Evolutionary conservation across 2,329 filamentous ascomycete species (phyloP).

Genomic region (Clathrospora elynae): DNA sequence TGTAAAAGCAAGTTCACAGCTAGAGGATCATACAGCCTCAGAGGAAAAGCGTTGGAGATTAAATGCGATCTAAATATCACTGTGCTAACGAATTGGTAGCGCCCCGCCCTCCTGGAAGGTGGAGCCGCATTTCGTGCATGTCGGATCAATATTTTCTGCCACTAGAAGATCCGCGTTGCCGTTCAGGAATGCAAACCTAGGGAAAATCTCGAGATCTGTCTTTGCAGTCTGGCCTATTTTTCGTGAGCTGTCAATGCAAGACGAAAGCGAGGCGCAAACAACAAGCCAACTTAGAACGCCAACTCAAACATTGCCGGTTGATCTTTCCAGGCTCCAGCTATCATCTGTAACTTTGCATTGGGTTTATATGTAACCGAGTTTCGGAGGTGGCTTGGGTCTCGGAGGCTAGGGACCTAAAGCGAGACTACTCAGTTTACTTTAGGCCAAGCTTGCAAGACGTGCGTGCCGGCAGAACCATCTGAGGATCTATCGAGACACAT

Average conservation of each 20-base stretch:
- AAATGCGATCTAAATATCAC: too few species aligned
- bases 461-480: constrained; percentile 1
- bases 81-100: constrained; percentile 3
- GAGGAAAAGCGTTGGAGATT: too few species aligned
- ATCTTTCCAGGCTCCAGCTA: too few species aligned
- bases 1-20: too few species aligned
- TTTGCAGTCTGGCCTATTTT: background rate
- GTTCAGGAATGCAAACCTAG: background rate
- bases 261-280: too few species aligned
- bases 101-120: too few species aligned
- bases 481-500: background rate
- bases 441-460: constrained; percentile 5
- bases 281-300: too few species aligned
- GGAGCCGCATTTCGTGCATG: constrained; percentile 1
- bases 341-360: too few species aligned
- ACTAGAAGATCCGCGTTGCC: constrained; percentile 13
- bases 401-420: constrained; percentile 2
- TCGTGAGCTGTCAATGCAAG: too few species aligned
- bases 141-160: background rate
- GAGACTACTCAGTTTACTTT: background rate
- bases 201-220: background rate
- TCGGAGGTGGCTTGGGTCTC: constrained; percentile 5
- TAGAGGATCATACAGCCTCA: too few species aligned
- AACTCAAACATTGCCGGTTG: too few species aligned
- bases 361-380: constrained; percentile 3